Base-by-base conservation (phyloP, 2,329 filamentous ascomycete species). In the Colletotrichum sojae region DNA sequence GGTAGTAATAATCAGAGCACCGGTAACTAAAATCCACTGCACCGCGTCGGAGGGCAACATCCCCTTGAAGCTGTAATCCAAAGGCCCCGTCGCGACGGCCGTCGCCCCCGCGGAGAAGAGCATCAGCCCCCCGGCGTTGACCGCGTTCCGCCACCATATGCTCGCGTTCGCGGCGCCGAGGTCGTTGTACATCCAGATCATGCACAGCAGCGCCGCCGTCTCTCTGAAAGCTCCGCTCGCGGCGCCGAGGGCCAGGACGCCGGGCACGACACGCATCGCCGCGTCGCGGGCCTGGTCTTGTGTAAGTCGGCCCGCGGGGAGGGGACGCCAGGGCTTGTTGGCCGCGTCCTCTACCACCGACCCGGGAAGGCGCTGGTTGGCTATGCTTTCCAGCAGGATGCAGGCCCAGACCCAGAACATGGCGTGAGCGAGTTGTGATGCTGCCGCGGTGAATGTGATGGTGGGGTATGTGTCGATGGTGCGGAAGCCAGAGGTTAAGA, bases 101-200 rank as follows among this genome's bases (percentile, higher is more conserved):
- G 39, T 31, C 8, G 45, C 31, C 1, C 61, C 61, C 4, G 55
- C 46, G 8, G 63, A 52, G 1, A 60, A 31, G 1, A 39, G 12
- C 55, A 53, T 22, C 22, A 16, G 5, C 2, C 36, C 63, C 12
- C 46, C 6, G 13, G 43, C 55, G 9, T 65, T 65, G 13, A 25
- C 16, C 3, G 45, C 16, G 5, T 59, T 59, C 3, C 63, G 46
- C 48, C 56, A 48, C 31, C 64, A 73, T 5, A 79, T 74, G 71
- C 78, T 75, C 69, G 73, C 71, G 69, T 79, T 75, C 6, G 70
- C 71, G 70, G 73, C 77, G 3, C 73, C 69, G 1, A 79, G 76
- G 46, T 84, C 82, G 66, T 84, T 84, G 72, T 84, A 84, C 58
- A 81, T 71, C 76, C 78, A 82, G 0, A 79, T 52, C 13, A 77